Evolutionary conservation across 768 basidiomycete genomes (phyloP).

Genomic region (Boletus sp.): DNA sequence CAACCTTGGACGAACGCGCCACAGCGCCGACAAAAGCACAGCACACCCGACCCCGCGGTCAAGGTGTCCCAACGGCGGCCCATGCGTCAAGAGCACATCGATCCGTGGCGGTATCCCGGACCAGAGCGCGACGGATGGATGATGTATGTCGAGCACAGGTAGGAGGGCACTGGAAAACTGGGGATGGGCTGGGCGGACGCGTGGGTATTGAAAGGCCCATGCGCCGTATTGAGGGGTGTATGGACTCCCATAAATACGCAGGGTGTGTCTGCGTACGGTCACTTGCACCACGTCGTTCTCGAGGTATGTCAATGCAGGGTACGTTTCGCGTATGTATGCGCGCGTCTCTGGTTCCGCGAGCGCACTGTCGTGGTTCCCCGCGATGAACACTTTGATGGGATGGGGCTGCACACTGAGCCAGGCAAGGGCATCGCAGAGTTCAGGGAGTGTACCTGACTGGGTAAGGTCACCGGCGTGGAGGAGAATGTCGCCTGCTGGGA

Average conservation of each 20-base stretch:
- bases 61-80: slow-evolving; percentile 37
- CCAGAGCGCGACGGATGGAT: slow-evolving; percentile 22
- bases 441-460: slow-evolving; percentile 31
- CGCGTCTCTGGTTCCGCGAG: slow-evolving; percentile 22
- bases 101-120: slow-evolving; percentile 26
- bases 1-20: slow-evolving; percentile 35
- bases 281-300: slow-evolving; percentile 31
- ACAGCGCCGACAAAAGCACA: slow-evolving; percentile 31
- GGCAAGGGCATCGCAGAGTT: slow-evolving; percentile 29
- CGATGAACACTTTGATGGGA: slow-evolving; percentile 40
- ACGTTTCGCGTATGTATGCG: slow-evolving; percentile 13
- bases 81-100: slow-evolving; percentile 44
- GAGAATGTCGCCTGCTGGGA: slow-evolving; percentile 40
- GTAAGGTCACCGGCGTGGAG: slow-evolving; percentile 43
- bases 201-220: slow-evolving; percentile 10
- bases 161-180: neutral
- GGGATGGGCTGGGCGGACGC: neutral
- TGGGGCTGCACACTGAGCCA: slow-evolving; percentile 36
- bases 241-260: slow-evolving; percentile 40
- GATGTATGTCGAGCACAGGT: neutral
- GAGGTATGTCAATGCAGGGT: slow-evolving; percentile 37
- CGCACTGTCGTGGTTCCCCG: slow-evolving; percentile 41
- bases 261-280: slow-evolving; percentile 26
- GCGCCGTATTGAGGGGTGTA: slow-evolving; percentile 36
- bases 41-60: slow-evolving; percentile 33